Base-by-base conservation (phyloP, 305 asterid species). In the Fraxinus sp. region DNA sequence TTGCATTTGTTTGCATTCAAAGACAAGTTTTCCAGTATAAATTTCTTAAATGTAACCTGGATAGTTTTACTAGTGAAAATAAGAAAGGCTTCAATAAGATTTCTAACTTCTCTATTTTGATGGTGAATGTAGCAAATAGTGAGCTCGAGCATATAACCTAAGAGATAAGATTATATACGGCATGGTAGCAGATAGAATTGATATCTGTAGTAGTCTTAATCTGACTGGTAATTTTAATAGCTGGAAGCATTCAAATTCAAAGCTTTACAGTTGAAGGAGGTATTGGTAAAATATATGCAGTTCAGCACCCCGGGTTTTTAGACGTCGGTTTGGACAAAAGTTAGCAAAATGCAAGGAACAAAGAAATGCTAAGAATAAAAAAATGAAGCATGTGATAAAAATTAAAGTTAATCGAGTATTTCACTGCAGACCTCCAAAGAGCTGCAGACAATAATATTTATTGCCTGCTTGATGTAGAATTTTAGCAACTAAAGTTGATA, bases 1-100 rank as follows among this genome's bases (percentile, higher is more conserved):
- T 36, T 18, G 41, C 16, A 13, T 16, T 14, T 18, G n/a, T 22
- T 36, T 18, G 41, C 4, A 13, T 28, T 14, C 30, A 13, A 55
- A 30, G 41, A 36, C 10, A 3, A 59, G 28, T 57, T 55, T 78
- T 59, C 66, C 32, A 32, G 80, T 13, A 76, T 66, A 68, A 57
- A 81, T 32, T 55, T 73, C 66, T 62, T 68, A 46, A 6, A 83
- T 77, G 79, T 62, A 62, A 83, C 49, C 41, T 33, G 83, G 84
- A 83, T 79, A 55, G 85, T 49, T 66, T 68, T 70, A 66, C 62
- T 46, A 80, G 71, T 70, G 32, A 32, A 64, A 30, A 22, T 79
- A 80, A 62, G 35, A 62, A 79, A 37, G 75, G 20, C 37, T 46
- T 79, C 86, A 83, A 64, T 79, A 37, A n/a, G 59, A 41, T 41